Percentiles rank a stretch among this genome's conserved stretches.
phyloP scores from a whole-genome alignment of 352 stramenopile species.

The Globisporangium rhizosaccharum region DNA sequence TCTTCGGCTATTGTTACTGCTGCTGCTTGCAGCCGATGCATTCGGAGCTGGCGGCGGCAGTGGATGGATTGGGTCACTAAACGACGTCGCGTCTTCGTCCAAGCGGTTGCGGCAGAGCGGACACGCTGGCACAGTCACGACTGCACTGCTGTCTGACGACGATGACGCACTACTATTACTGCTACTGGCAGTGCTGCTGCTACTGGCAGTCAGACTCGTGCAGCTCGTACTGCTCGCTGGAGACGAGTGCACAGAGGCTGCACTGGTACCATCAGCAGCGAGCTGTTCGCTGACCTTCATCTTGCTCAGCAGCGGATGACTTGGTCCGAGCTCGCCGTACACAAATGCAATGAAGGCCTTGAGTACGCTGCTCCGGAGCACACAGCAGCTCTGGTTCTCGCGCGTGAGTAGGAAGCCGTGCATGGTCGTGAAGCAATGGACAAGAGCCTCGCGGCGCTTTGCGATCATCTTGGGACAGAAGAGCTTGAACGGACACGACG shows the following conservation, averaged over 20 bases:
- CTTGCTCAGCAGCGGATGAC: conserved; percentile 5
- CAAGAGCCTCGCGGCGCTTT: conserved; percentile 10
- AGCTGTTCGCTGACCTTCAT: conserved; percentile 6
- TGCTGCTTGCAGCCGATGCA: neutral
- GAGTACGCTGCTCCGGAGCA: conserved; percentile 8
- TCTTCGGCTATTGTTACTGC: neutral
- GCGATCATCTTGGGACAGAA: conserved; percentile 3
- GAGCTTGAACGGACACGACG: conserved; percentile 7
- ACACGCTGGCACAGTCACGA: neutral
- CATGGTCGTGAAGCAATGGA: conserved; percentile 12
- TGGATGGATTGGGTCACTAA: neutral
- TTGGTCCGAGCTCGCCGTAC: conserved; percentile 7
- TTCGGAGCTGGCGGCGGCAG: neutral
- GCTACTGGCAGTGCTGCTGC: neutral
- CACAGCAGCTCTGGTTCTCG: conserved; percentile 14
- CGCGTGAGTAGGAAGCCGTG: conserved; percentile 9
- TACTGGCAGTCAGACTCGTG: neutral
- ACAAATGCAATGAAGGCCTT: conserved; percentile 10
- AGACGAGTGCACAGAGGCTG: neutral
- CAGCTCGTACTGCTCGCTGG: neutral
- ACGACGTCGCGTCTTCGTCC: conserved; percentile 6
- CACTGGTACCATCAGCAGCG: neutral
- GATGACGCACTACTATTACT: neutral
- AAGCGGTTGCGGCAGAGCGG: conserved; percentile 6
- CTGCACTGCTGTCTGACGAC: neutral